A percentile compares a stretch with the other conserved stretches of the same genome.
Conservation (phyloP, 169 alveolate genomes). For the Besnoitia besnoiti region DNA sequence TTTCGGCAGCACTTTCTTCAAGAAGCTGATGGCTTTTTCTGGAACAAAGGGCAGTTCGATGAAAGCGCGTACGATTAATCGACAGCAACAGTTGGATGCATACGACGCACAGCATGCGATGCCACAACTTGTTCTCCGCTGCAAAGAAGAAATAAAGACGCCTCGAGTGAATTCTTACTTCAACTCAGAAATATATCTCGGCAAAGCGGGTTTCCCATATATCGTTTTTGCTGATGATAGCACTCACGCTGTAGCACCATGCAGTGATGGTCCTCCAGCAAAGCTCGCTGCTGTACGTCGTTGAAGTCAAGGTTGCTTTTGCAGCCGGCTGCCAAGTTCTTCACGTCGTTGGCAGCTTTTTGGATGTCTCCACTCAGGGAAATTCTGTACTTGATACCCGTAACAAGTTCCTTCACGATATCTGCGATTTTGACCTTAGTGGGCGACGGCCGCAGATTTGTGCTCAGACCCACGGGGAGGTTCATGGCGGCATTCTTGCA, state of each 20-base stretch:
- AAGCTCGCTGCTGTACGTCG: not conserved
- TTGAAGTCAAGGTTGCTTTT: not conserved
- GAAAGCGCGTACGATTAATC: no score
- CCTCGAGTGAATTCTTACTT: no score
- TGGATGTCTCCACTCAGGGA: not conserved
- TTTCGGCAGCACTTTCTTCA: not conserved
- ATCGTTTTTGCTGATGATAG: not conserved
- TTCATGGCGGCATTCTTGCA: not conserved
- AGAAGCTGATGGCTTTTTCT: not conserved
- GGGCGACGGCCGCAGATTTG: not conserved
- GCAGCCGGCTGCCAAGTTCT: not conserved
- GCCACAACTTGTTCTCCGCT: no score
- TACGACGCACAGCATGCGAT: no score
- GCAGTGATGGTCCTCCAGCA: conserved; percentile 8
- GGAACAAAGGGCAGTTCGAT: no score
- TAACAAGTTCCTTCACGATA: not conserved
- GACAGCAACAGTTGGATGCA: no score
- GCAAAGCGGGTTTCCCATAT: no score
- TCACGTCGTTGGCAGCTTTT: not conserved
- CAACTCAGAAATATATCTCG: no score
- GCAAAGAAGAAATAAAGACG: no score
- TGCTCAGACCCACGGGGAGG: not conserved
- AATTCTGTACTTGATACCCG: not conserved
- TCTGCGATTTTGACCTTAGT: not conserved
- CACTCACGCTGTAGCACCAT: not conserved